Evolutionary conservation across 1,284 basidiomycete genomes (phyloP), one percentile per base, ranked within the genome.

Genomic region (Salmacisia buchloeana): DNA sequence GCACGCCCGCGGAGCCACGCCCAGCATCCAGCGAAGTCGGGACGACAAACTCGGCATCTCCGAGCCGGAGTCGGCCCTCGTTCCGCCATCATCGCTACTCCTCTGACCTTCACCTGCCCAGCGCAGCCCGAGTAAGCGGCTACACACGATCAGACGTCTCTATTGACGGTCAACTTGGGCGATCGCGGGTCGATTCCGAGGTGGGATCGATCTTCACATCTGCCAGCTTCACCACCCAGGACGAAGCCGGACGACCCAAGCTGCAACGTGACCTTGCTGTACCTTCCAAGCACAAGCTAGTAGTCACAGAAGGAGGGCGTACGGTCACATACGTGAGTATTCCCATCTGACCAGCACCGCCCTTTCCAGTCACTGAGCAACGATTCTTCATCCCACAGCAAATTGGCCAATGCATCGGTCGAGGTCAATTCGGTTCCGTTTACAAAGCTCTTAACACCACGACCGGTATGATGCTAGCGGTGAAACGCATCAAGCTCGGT

Each of bases 361-460:
- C n/a, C n/a, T n/a, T n/a, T n/a, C n/a, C n/a, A n/a, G n/a, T n/a
- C n/a, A n/a, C n/a, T n/a, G n/a, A n/a, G n/a, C n/a, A n/a, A n/a
- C n/a, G n/a, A n/a, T 43, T 43, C 41, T 21, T n/a, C 7, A 38
- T 38, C 23, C 23, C 23, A 1, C 3, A 43, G 41, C 69, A 71
- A 52, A 58, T 75, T 6, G 73, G 73, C 63, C 49, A 54, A n/a
- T 54, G 92, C 80, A 94, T 97, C 69, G 94, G 94, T 2, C 87
- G 90, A 59, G 94, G 94, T 6, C 94, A 97, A 82, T 97, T 97
- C 80, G 94, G 94, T 25, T 87, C 92, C 12, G 94, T 97, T 7
- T 97, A 94, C 80, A 87, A 91, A 21, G 93, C 94, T 3, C 83
- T 97, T 63, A 94, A 97, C 79, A 82, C 96, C 73, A 92, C 88